Evolutionary conservation across 805 yeast species (phyloP).

Genomic region (Candida incommunis): DNA sequence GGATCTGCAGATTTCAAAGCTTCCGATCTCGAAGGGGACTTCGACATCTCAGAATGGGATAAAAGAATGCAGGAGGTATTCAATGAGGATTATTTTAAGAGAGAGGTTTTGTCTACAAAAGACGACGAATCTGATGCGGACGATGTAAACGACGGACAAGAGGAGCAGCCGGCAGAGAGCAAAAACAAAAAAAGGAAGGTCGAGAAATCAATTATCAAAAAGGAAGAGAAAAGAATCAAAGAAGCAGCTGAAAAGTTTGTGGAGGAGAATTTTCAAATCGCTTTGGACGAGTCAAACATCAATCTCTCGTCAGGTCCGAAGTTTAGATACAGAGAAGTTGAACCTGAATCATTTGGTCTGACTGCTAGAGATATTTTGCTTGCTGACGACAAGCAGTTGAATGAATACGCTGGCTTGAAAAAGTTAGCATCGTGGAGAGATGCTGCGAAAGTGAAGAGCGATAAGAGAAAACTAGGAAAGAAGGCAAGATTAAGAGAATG

Average conservation of each 20-base stretch:
- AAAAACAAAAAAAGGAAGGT: conserved; percentile 24
- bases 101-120: conserved; percentile 26
- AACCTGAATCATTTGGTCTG: conserved; percentile 86
- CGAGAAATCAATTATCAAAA: conserved; percentile 46
- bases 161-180: conserved; percentile 4
- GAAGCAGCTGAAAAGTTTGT: conserved; percentile 65
- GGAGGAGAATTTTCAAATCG: conserved; percentile 51
- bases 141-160: conserved; percentile 8
- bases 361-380: conserved; percentile 72
- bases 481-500: conserved; percentile 74
- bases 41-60: conserved; percentile 88
- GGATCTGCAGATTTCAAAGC: conserved; percentile 51
- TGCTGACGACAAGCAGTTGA: conserved; percentile 79
- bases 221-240: conserved; percentile 45
- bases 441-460: conserved; percentile 55
- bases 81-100: conserved; percentile 68
- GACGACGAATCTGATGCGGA: conserved; percentile 18
- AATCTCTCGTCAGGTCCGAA: conserved; percentile 32
- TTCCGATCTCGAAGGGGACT: conserved; percentile 70
- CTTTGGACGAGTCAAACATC: conserved; percentile 42
- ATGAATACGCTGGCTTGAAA: conserved; percentile 75
- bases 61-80: conserved; percentile 69
- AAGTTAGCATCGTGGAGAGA: conserved; percentile 89
- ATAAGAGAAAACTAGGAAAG: conserved; percentile 73
- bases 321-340: conserved; percentile 85